phyloP scores from a whole-genome alignment of 2,329 filamentous ascomycete genomes.

The Calonectria multiphialidica region DNA sequence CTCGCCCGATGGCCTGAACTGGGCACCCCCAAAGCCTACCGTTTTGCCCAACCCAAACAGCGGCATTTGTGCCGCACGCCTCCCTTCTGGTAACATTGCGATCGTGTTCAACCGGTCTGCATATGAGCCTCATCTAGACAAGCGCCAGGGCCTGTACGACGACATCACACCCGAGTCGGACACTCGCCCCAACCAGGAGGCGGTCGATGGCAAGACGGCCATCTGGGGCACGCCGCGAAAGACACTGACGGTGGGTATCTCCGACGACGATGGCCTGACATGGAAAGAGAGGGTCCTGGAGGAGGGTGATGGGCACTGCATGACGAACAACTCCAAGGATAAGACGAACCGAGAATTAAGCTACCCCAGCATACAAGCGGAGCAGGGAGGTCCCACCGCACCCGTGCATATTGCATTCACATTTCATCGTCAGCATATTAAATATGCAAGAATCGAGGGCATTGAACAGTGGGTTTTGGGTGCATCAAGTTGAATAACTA shows the following conservation, averaged over 20 bases:
- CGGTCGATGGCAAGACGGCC: slow-evolving; percentile 50
- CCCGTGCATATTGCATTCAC: slow-evolving; percentile 55
- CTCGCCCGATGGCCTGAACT: slow-evolving; percentile 53
- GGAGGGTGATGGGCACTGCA: slow-evolving; percentile 58
- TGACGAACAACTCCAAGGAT: slow-evolving; percentile 57
- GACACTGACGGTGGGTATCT: slow-evolving; percentile 49
- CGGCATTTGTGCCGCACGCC: slow-evolving; percentile 52
- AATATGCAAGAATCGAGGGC: slow-evolving; percentile 49
- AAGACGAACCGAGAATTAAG: slow-evolving; percentile 57
- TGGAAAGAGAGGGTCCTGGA: slow-evolving; percentile 55
- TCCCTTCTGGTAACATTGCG: slow-evolving; percentile 50
- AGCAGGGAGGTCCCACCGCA: slow-evolving; percentile 29
- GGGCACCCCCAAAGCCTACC: slow-evolving; percentile 50
- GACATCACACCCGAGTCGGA: slow-evolving; percentile 57
- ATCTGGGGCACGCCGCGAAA: slow-evolving; percentile 58
- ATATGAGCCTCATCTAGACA: slow-evolving; percentile 46
- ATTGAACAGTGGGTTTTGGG: slow-evolving; percentile 41
- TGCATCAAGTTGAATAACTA: background rate
- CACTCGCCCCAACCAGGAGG: slow-evolving; percentile 52
- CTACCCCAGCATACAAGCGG: slow-evolving; percentile 55
- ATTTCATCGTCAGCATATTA: slow-evolving; percentile 56
- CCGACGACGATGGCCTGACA: slow-evolving; percentile 49
- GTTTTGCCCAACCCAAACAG: slow-evolving; percentile 58
- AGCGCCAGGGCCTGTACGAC: slow-evolving; percentile 56
- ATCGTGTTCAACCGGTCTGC: slow-evolving; percentile 57